Conservation (phyloP, 1,284 basidiomycete genomes). For the Ceratobasidium sp. region DNA sequence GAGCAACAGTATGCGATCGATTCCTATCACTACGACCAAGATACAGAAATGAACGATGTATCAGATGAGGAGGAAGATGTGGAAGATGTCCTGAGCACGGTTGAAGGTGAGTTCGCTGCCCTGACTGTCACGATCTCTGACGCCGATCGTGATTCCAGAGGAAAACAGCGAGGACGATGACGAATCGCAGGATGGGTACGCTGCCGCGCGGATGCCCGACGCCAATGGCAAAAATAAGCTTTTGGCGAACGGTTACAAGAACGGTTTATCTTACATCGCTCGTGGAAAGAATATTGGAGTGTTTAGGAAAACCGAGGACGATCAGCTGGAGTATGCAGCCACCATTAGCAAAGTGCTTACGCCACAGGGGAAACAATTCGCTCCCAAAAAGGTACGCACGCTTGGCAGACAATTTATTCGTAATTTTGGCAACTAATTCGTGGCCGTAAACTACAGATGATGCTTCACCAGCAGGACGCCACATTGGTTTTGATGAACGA, state of each 20-base stretch:
- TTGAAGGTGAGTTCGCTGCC: constrained; percentile 66
- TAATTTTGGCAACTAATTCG: constrained; percentile 20
- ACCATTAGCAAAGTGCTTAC: constrained; percentile 89
- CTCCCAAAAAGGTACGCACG: constrained; percentile 78
- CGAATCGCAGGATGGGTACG: constrained; percentile 64
- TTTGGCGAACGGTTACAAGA: constrained; percentile 95
- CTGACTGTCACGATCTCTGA: constrained; percentile 8
- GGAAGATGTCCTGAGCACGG: constrained; percentile 66
- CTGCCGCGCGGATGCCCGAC: constrained; percentile 51
- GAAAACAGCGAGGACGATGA: constrained; percentile 63
- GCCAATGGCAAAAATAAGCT: constrained; percentile 83
- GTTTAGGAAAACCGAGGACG: constrained; percentile 86
- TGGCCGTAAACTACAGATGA: constrained; percentile 69
- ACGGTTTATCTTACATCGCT: constrained; percentile 94
- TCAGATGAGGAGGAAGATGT: constrained; percentile 79
- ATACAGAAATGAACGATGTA: constrained; percentile 86
- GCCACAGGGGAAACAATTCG: constrained; percentile 84
- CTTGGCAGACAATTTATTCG: constrained; percentile 1
- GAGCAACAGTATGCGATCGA: constrained; percentile 82
- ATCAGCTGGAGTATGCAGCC: constrained; percentile 86
- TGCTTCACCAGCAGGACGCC: constrained; percentile 97
- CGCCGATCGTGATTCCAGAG: constrained; percentile 46
- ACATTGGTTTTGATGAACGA: constrained; percentile 97
- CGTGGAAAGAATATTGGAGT: constrained; percentile 97
- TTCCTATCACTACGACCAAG: constrained; percentile 69